Evolutionary conservation across 768 basidiomycete genomes (phyloP), one percentile per base, ranked within the genome.

Genomic region (Trametes meyenii): DNA sequence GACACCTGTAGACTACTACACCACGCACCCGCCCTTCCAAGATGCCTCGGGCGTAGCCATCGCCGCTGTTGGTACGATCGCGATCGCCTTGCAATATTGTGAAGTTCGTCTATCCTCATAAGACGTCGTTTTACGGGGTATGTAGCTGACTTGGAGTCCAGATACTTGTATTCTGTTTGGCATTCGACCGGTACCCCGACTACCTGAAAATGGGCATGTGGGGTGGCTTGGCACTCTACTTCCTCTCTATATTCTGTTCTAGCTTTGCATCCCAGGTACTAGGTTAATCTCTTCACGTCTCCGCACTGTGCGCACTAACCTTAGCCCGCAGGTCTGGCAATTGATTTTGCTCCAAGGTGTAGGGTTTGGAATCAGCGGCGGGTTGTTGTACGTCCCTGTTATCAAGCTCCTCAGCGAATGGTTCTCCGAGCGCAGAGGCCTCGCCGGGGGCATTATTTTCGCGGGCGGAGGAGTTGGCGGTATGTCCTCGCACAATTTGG

Each of bases 391-490:
- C 33, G 62, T 51, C 6, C 66, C 64, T 5, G 49, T 59, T 19
- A 64, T 66, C 14, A 56, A 52, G 38, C 58, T 68, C 3, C 36
- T 71, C 13, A 61, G 66, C 14, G 63, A 69, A 48, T 67, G 68
- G 70, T 71, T 69, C 49, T 59, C 64, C 23, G 59, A 39, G 23
- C 61, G 66, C 17, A 64, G 67, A 51, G 67, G 67, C 5, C 61
- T 69, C 8, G 68, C 68, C 1, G 61, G 61, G 11, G 69, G 68
- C 26, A 66, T 68, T 42, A 66, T 69, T 50, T 69, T 68, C 42
- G 65, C 68, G 1, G 66, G 71, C 10, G 67, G 67, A 36, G 67
- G 69, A 44, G 46, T 67, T 3, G 67, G 69, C 3, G 66, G 69
- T 62, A 52, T 17, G 64, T 35, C 13, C 8, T 39, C 16, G 14